These are phyloP conservation scores for Termitomyces sp. DNA, from an alignment of 1,284 basidiomycete genomes.

Conservation along the genomic window DNA sequence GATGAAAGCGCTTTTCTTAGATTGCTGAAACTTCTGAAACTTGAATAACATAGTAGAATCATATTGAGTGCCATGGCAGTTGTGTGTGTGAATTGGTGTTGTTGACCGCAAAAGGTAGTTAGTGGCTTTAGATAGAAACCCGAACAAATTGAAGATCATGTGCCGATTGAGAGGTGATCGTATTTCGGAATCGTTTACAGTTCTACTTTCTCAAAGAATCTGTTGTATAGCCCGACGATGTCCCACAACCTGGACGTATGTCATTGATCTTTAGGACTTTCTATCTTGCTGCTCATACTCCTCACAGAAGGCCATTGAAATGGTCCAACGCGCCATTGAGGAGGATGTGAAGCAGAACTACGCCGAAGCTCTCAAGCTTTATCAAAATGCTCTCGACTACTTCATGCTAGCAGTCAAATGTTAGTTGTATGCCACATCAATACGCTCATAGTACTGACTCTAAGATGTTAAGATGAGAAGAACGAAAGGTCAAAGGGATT, in stretches of 20 bases:
- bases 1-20: no score
- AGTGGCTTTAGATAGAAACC: background rate
- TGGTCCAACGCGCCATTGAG: conserved; percentile 94
- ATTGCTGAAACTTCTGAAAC: no score
- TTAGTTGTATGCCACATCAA: conserved; percentile 24
- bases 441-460: background rate
- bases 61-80: no score
- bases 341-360: conserved; percentile 95
- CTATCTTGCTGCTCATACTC: background rate
- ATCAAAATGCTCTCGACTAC: conserved; percentile 94
- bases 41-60: no score
- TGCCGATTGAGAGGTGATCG: background rate
- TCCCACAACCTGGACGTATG: conserved; percentile 18
- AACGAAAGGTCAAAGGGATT: conserved; percentile 90
- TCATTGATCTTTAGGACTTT: background rate
- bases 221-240: conserved; percentile 5
- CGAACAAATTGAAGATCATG: background rate
- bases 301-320: conserved; percentile 84
- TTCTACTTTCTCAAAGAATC: background rate
- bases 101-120: background rate
- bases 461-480: conserved; percentile 73
- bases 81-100: no score
- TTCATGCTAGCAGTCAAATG: conserved; percentile 87
- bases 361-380: conserved; percentile 89
- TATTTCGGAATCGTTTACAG: background rate